These are phyloP conservation scores for Termitomyces sp. DNA, from an alignment of 768 basidiomycete genomes.

Conservation along the genomic window DNA sequence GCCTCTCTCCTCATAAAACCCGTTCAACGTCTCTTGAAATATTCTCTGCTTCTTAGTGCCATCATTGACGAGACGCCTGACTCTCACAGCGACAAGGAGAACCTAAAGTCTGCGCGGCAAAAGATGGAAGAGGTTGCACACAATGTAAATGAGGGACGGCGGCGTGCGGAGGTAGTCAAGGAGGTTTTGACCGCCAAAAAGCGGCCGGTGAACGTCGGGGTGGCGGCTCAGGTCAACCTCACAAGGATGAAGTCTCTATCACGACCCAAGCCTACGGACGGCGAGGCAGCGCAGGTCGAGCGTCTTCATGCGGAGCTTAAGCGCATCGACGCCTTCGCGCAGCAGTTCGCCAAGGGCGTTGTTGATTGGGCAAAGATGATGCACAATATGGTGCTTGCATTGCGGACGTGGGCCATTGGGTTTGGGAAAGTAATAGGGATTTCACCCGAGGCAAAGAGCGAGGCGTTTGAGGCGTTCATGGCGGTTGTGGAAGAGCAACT, in stretches of 20 bases:
- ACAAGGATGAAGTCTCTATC: conserved; percentile 52
- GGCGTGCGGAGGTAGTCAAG: conserved; percentile 74
- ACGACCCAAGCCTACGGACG: conserved; percentile 11
- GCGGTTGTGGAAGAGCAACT: conserved; percentile 50
- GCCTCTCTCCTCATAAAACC: conserved; percentile 95
- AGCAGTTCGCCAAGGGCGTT: conserved; percentile 55
- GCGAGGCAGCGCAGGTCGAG: conserved; percentile 48
- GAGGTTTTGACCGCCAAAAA: conserved; percentile 54
- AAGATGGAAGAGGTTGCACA: conserved; percentile 69
- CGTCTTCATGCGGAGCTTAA: conserved; percentile 52
- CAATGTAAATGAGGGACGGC: conserved; percentile 72
- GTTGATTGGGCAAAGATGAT: conserved; percentile 58
- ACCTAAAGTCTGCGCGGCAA: conserved; percentile 44
- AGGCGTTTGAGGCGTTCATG: conserved; percentile 71
- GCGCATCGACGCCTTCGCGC: conserved; percentile 49
- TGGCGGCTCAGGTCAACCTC: conserved; percentile 52
- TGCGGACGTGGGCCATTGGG: conserved; percentile 56
- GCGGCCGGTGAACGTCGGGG: conserved; percentile 37
- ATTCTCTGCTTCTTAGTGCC: conserved; percentile 76
- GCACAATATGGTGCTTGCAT: conserved; percentile 38
- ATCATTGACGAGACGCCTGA: conserved; percentile 74
- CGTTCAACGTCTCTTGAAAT: conserved; percentile 93
- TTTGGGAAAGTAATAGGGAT: conserved; percentile 69
- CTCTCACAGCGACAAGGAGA: conserved; percentile 58
- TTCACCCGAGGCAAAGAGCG: conserved; percentile 36